Evolutionary conservation across 2,329 filamentous ascomycete species (phyloP).

Genomic region (Fusarium proliferatum): DNA sequence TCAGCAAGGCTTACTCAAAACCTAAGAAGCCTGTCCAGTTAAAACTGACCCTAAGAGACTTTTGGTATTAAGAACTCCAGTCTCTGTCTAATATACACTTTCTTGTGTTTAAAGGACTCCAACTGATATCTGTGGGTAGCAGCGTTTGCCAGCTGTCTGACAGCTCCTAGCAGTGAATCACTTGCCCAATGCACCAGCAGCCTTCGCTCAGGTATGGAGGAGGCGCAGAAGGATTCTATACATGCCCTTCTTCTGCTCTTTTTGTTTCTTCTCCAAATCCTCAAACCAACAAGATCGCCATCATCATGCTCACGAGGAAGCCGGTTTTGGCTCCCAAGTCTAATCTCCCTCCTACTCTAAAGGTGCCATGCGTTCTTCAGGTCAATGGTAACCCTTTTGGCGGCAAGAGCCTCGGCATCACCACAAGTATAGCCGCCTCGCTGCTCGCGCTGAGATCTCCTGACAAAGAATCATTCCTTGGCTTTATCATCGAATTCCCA

Average conservation of each 20-base stretch:
- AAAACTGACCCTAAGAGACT: fast-evolving
- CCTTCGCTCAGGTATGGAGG: neutral
- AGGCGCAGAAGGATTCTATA: fast-evolving
- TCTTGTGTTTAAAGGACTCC: no score
- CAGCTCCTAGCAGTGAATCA: neutral
- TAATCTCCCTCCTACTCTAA: neutral
- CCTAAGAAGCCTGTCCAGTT: no score
- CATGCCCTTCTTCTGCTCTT: neutral
- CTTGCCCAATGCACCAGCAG: fast-evolving
- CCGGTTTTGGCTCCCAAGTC: no score
- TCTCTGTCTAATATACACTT: fast-evolving
- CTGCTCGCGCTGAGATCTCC: fast-evolving
- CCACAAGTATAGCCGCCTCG: fast-evolving
- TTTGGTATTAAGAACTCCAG: no score
- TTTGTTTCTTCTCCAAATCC: fast-evolving
- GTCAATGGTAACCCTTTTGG: fast-evolving
- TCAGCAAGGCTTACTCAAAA: no score
- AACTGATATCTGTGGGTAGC: neutral
- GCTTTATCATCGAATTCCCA: neutral
- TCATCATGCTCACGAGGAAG: neutral
- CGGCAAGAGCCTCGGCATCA: fast-evolving
- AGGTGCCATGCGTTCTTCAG: neutral
- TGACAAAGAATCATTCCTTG: neutral
- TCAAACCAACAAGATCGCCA: neutral
- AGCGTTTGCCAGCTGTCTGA: neutral